Evolutionary conservation across 352 stramenopile species (phyloP).

Genomic region (Phytophthora fragariaefolia): DNA sequence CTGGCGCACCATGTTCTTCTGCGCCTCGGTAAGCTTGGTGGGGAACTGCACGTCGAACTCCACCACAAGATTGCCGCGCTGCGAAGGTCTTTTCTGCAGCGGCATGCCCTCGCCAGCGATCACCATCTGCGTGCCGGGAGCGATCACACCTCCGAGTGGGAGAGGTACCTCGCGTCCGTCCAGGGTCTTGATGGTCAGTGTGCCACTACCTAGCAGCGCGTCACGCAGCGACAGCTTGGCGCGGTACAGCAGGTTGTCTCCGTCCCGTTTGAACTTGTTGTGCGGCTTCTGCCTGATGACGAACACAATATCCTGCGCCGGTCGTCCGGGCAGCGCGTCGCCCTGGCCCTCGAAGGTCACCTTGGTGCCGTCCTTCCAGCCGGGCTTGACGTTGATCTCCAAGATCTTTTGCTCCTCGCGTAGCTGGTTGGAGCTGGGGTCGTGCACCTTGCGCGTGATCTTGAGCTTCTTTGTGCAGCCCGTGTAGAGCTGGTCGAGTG

Average conservation of each 20-base stretch:
- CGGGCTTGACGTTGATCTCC: slow-evolving; percentile 95
- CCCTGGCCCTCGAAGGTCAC: slow-evolving; percentile 96
- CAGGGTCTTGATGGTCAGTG: slow-evolving; percentile 92
- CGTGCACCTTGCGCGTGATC: slow-evolving; percentile 93
- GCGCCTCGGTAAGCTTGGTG: slow-evolving; percentile 77
- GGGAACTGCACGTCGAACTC: slow-evolving; percentile 98
- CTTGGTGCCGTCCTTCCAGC: slow-evolving; percentile 96
- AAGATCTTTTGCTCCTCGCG: slow-evolving; percentile 96
- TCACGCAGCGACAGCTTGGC: slow-evolving; percentile 96
- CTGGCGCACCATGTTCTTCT: slow-evolving; percentile 79
- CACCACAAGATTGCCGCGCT: slow-evolving; percentile 95
- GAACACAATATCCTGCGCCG: slow-evolving; percentile 96
- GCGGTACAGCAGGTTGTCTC: slow-evolving; percentile 95
- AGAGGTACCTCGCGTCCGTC: slow-evolving; percentile 93
- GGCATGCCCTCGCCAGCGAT: slow-evolving; percentile 97
- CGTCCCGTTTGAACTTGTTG: slow-evolving; percentile 93
- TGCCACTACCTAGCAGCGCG: slow-evolving; percentile 93
- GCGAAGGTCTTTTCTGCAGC: slow-evolving; percentile 73
- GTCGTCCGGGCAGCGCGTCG: slow-evolving; percentile 90
- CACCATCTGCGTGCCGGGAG: slow-evolving; percentile 92
- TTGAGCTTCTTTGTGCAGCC: slow-evolving; percentile 94
- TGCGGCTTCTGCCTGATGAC: slow-evolving; percentile 93
- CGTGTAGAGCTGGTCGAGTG: slow-evolving; percentile 90
- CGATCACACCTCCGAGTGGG: slow-evolving; percentile 90
- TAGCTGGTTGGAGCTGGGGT: slow-evolving; percentile 76